These are phyloP conservation scores for Aciculosporium take DNA, from an alignment of 2,329 filamentous ascomycete species.

Conservation along the genomic window DNA sequence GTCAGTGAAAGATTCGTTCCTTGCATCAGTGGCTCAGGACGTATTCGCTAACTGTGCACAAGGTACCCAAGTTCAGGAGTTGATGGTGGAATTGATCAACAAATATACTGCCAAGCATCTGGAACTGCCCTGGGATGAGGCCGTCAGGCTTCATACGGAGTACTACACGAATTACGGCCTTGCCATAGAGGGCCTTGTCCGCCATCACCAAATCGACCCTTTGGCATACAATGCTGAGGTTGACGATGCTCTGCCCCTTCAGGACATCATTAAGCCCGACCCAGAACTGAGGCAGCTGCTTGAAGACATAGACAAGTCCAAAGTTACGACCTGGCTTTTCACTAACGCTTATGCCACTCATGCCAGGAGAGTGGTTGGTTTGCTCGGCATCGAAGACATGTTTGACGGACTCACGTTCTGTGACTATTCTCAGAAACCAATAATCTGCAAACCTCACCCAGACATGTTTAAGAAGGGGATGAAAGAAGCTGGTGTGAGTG, in stretches of 20 bases:
- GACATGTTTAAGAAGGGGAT: slow-evolving; percentile 85
- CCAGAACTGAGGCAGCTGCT: slow-evolving; percentile 61
- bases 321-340: slow-evolving; percentile 84
- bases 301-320: slow-evolving; percentile 65
- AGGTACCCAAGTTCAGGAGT: slow-evolving; percentile 70
- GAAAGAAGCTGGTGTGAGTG: slow-evolving; percentile 59
- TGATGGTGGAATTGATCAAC: slow-evolving; percentile 75
- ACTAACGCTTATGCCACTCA: slow-evolving; percentile 94
- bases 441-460: slow-evolving; percentile 76
- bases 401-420: slow-evolving; percentile 96
- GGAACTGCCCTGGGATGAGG: slow-evolving; percentile 59
- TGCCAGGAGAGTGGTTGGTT: slow-evolving; percentile 62
- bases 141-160: slow-evolving; percentile 70
- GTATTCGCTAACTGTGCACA: slow-evolving; percentile 3
- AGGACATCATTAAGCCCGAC: slow-evolving; percentile 69
- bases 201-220: slow-evolving; percentile 88
- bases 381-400: slow-evolving; percentile 71
- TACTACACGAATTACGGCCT: slow-evolving; percentile 95
- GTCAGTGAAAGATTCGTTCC: slow-evolving; percentile 30
- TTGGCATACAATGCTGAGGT: slow-evolving; percentile 90
- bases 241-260: slow-evolving; percentile 83
- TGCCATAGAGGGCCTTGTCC: slow-evolving; percentile 88
- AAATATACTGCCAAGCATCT: slow-evolving; percentile 54
- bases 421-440: slow-evolving; percentile 59
- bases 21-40: neutral